phyloP scores from a whole-genome alignment of 805 yeast species.

The Saccharomycopsis fibuligera region DNA sequence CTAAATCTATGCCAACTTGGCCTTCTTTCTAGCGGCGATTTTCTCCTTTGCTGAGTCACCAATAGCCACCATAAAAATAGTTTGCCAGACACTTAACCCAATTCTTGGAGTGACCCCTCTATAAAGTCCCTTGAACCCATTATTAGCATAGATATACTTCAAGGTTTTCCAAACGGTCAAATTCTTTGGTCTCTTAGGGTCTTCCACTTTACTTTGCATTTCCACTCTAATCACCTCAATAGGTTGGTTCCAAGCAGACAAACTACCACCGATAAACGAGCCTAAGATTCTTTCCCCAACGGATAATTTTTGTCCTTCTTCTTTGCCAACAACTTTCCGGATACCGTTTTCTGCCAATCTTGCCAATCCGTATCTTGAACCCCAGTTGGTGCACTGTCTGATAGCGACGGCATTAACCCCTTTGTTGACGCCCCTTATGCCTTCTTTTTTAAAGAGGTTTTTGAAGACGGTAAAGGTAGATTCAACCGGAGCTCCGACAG shows the following conservation, averaged over 20 bases:
- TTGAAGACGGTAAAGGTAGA: constrained; percentile 81
- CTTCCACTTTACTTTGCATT: constrained; percentile 92
- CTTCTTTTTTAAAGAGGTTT: constrained; percentile 79
- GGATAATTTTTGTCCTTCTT: constrained; percentile 52
- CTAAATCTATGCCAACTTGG: not conserved
- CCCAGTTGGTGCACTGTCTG: constrained; percentile 99
- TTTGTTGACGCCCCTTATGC: constrained; percentile 89
- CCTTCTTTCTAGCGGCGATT: constrained; percentile 14
- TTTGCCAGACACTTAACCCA: constrained; percentile 97
- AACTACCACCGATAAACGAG: constrained; percentile 91
- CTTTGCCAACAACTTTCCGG: constrained; percentile 55
- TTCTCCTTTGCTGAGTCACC: constrained; percentile 84
- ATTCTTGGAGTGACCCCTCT: constrained; percentile 97
- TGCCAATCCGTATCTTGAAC: constrained; percentile 90
- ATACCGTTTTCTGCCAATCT: constrained; percentile 87
- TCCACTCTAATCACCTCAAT: constrained; percentile 97
- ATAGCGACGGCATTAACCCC: constrained; percentile 99
- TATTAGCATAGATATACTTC: constrained; percentile 72
- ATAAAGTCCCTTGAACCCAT: constrained; percentile 86
- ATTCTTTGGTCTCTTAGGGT: constrained; percentile 93
- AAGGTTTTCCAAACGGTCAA: constrained; percentile 71
- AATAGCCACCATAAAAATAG: constrained; percentile 95
- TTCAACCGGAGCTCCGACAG: constrained; percentile 61
- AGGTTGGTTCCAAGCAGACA: constrained; percentile 98
- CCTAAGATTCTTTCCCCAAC: constrained; percentile 80